Evolutionary conservation across 495 filamentous ascomycete species (phyloP).

Genomic region (Oleoguttula mirabilis): DNA sequence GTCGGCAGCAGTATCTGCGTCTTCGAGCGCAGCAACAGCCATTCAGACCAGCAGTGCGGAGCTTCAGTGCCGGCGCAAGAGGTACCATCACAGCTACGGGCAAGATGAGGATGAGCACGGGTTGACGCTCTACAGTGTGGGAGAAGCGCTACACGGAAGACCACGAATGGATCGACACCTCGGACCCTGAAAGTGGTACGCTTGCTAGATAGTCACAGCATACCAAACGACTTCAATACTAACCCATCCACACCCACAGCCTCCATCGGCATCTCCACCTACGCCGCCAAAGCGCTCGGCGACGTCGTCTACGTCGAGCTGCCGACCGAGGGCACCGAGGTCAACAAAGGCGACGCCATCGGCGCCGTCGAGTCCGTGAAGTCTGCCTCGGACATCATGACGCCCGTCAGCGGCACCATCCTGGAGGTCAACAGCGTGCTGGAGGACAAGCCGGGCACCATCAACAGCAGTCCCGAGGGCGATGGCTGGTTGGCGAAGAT

Average conservation of each 20-base stretch:
- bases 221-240: background rate
- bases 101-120: too few species aligned
- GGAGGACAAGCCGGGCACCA: constrained; percentile 69
- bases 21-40: constrained; percentile 11
- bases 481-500: constrained; percentile 92
- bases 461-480: constrained; percentile 75
- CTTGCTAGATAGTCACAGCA: too few species aligned
- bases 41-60: constrained; percentile 6
- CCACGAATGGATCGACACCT: constrained; percentile 91
- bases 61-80: constrained; percentile 13
- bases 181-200: constrained; percentile 55
- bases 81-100: constrained; percentile 6
- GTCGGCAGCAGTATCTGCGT: constrained; percentile 12
- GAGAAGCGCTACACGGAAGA: constrained; percentile 90
- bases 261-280: constrained; percentile 77
- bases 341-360: constrained; percentile 62
- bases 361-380: constrained; percentile 97
- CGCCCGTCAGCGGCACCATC: constrained; percentile 68
- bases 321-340: constrained; percentile 49
- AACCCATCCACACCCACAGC: constrained; percentile 33
- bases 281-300: constrained; percentile 81
- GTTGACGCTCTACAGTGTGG: constrained; percentile 6
- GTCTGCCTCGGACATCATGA: constrained; percentile 89
- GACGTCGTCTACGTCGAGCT: constrained; percentile 97
- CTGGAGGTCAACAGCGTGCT: constrained; percentile 57